Evolutionary conservation across 305 asterid genomes (phyloP).

Genomic region (Lippia alba): DNA sequence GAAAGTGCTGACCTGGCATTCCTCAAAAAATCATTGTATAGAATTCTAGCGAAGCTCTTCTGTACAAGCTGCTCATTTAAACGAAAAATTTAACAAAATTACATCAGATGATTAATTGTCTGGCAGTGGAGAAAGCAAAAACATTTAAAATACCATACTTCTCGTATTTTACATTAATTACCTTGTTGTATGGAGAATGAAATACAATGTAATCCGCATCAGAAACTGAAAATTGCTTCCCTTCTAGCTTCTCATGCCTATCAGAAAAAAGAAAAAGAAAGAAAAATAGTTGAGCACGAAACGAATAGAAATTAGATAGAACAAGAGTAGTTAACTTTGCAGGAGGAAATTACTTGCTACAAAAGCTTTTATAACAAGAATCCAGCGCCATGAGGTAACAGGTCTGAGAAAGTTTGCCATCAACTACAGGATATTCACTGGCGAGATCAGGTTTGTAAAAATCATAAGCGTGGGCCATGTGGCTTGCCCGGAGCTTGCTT

Average conservation of each 20-base stretch:
- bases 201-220: conserved; percentile 72
- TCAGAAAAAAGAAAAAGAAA: conserved; percentile 1
- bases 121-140: neutral
- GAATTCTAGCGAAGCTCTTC: conserved; percentile 74
- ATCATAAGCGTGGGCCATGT: conserved; percentile 77
- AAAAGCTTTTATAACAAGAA: conserved; percentile 63
- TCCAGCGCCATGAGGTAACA: conserved; percentile 83
- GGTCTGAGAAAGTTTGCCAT: conserved; percentile 80
- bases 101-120: neutral
- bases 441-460: conserved; percentile 81
- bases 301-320: neutral
- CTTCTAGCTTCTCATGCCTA: conserved; percentile 70
- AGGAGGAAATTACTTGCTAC: conserved; percentile 51
- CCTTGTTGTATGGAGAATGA: conserved; percentile 91
- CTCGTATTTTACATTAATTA: conserved; percentile 24
- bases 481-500: conserved; percentile 71
- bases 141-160: neutral
- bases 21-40: conserved; percentile 62
- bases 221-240: conserved; percentile 64
- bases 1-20: conserved; percentile 56
- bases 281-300: conserved; percentile 26
- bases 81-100: neutral
- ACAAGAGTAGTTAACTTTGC: neutral
- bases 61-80: conserved; percentile 71
- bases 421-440: conserved; percentile 85